These are phyloP conservation scores for Eimeria tenella DNA, from an alignment of 169 alveolate genomes.

Conservation along the genomic window DNA sequence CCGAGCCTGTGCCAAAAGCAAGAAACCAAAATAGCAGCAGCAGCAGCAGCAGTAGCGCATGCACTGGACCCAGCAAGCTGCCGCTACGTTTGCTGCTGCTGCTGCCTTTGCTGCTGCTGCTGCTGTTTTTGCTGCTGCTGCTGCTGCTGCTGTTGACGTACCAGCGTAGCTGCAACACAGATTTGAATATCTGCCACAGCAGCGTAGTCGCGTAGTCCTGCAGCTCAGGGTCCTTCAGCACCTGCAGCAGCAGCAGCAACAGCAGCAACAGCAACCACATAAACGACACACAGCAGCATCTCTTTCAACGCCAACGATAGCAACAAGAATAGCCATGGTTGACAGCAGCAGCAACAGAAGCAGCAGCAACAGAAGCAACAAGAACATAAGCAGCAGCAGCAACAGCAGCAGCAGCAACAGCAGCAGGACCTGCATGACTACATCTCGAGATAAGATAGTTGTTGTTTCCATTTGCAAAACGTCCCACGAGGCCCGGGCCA, in stretches of 20 bases:
- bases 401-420: too few relatives aligned
- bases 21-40: neutral
- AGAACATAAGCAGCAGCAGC: too few relatives aligned
- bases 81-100: neutral
- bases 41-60: neutral
- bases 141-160: constrained; percentile 86
- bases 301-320: neutral
- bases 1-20: neutral
- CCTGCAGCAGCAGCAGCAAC: constrained; percentile 35
- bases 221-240: constrained; percentile 1
- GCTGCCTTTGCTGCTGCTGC: constrained; percentile 84
- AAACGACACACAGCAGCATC: neutral
- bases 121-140: constrained; percentile 85
- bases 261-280: neutral
- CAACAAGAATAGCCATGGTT: neutral
- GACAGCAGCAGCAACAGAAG: neutral
- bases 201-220: constrained; percentile 1
- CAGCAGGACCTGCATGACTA: neutral
- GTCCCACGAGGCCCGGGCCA: neutral
- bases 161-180: constrained; percentile 63
- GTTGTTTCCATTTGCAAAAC: neutral
- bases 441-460: neutral
- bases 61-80: neutral
- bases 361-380: neutral
- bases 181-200: neutral